A percentile compares a stretch with the other conserved stretches of the same genome.
Evolutionary conservation across 441 rosid genomes (phyloP).

Genomic region (Biscutella laevigata): DNA sequence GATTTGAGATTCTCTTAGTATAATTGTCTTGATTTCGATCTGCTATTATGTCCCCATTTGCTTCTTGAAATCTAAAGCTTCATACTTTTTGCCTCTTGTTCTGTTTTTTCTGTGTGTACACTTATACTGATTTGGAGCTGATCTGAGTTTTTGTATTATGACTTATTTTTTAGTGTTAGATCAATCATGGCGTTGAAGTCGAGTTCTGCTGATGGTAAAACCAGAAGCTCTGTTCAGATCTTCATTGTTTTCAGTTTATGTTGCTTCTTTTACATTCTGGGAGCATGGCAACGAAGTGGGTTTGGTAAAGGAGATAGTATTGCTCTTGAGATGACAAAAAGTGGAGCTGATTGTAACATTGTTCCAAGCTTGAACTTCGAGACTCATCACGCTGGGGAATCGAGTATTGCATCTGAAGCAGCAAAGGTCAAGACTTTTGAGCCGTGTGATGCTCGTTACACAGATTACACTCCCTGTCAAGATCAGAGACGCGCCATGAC

Average conservation of each 20-base stretch:
- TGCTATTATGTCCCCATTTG: not conserved
- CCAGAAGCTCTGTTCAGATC: slow-evolving; percentile 76
- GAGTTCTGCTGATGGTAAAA: slow-evolving; percentile 59
- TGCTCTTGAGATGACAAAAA: slow-evolving; percentile 74
- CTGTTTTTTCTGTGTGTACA: not conserved
- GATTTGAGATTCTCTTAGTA: not conserved
- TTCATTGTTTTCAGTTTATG: slow-evolving; percentile 73
- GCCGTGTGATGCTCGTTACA: slow-evolving; percentile 54
- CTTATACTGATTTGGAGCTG: slow-evolving; percentile 9
- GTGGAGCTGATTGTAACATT: slow-evolving; percentile 70
- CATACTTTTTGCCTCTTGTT: not conserved
- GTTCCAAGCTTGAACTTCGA: slow-evolving; percentile 70
- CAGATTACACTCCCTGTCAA: slow-evolving; percentile 93
- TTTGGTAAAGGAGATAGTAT: slow-evolving; percentile 96
- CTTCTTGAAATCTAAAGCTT: slow-evolving; percentile 3
- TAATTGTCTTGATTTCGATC: slow-evolving; percentile 14
- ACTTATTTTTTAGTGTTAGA: slow-evolving; percentile 15
- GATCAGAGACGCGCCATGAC: slow-evolving; percentile 95
- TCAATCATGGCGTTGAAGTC: slow-evolving; percentile 58
- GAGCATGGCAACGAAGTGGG: slow-evolving; percentile 98
- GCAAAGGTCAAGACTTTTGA: slow-evolving; percentile 46
- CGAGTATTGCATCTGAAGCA: slow-evolving; percentile 37
- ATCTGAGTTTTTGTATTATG: not conserved
- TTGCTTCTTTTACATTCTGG: slow-evolving; percentile 81
- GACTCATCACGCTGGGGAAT: slow-evolving; percentile 75